These are phyloP conservation scores for Cyanidium caldarium DNA, from an alignment of 23 red algal genomes.

Conservation along the genomic window DNA sequence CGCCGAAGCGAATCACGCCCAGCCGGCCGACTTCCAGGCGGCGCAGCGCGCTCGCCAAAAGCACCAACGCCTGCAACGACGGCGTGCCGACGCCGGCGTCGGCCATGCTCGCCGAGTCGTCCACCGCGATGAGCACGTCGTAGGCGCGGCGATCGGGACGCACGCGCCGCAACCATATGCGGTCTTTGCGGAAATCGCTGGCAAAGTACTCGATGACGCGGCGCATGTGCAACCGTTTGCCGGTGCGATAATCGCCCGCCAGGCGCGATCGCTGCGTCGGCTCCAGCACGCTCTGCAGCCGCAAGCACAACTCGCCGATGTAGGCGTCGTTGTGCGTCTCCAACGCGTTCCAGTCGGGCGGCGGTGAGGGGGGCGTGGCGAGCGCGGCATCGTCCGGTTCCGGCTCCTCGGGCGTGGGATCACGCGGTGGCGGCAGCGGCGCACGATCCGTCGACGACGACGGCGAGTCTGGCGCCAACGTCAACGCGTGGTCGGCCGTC, in stretches of 20 bases:
- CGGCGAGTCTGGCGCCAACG: too few relatives aligned
- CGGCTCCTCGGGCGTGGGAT: too few relatives aligned
- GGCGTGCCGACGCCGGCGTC: constrained; percentile 51
- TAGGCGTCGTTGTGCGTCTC: background rate
- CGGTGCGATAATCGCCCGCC: constrained; percentile 65
- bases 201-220: constrained; percentile 89
- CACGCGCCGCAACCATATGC: constrained; percentile 88
- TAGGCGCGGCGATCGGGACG: constrained; percentile 61
- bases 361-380: too few relatives aligned
- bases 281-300: constrained; percentile 55
- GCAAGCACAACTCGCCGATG: constrained; percentile 13
- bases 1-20: constrained; percentile 70
- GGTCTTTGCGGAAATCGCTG: constrained; percentile 61
- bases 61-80: constrained; percentile 59
- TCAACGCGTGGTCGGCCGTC: too few relatives aligned
- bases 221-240: constrained; percentile 84
- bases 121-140: constrained; percentile 80
- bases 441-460: too few relatives aligned
- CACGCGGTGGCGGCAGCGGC: too few relatives aligned
- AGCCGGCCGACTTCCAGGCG: constrained; percentile 67
- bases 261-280: constrained; percentile 40
- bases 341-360: background rate
- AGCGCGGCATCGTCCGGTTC: too few relatives aligned
- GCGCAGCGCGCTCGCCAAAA: constrained; percentile 40
- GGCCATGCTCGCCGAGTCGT: constrained; percentile 89